Evolutionary conservation across 1,284 basidiomycete genomes (phyloP).

Genomic region (Phellopilus nigrolimitatus): DNA sequence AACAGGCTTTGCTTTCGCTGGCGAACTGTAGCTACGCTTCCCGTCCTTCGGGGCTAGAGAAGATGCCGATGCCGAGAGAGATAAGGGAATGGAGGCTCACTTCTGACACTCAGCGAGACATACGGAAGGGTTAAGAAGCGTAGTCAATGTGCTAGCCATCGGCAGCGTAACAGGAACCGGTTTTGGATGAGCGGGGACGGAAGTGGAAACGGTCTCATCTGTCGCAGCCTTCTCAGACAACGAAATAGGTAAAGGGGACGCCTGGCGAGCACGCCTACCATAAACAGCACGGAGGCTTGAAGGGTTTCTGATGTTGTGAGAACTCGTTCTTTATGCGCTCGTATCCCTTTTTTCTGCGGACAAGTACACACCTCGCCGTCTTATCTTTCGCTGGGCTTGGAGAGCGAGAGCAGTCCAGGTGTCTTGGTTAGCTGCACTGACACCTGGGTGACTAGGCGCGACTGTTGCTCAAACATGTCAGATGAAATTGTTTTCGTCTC

Average conservation of each 20-base stretch:
- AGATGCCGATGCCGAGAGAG: constrained; percentile 5
- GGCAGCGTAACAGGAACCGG: not conserved
- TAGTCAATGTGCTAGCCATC: not conserved
- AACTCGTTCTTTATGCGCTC: not conserved
- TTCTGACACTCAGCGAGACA: constrained; percentile 20
- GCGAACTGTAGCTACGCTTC: constrained; percentile 3
- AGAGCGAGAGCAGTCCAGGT: constrained; percentile 64
- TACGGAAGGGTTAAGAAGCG: constrained; percentile 11
- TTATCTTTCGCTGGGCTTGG: constrained; percentile 35
- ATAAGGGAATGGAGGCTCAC: constrained; percentile 13
- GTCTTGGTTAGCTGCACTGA: constrained; percentile 68
- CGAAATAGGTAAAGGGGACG: constrained; percentile 18
- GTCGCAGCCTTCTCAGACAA: constrained; percentile 13
- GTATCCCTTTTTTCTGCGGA: not conserved
- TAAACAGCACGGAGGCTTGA: constrained; percentile 21
- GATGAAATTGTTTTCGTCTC: too few relatives aligned
- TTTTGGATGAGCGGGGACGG: constrained; percentile 1
- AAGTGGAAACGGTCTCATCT: constrained; percentile 13
- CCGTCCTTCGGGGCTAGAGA: not conserved
- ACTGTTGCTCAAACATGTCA: too few relatives aligned
- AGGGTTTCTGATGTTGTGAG: constrained; percentile 2
- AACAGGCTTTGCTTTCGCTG: constrained; percentile 9
- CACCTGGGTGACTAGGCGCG: too few relatives aligned
- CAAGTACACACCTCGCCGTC: constrained; percentile 14
- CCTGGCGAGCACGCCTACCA: constrained; percentile 18